These are phyloP conservation scores for Lipomyces anomalus DNA, from an alignment of 805 yeast genomes.

Conservation along the genomic window DNA sequence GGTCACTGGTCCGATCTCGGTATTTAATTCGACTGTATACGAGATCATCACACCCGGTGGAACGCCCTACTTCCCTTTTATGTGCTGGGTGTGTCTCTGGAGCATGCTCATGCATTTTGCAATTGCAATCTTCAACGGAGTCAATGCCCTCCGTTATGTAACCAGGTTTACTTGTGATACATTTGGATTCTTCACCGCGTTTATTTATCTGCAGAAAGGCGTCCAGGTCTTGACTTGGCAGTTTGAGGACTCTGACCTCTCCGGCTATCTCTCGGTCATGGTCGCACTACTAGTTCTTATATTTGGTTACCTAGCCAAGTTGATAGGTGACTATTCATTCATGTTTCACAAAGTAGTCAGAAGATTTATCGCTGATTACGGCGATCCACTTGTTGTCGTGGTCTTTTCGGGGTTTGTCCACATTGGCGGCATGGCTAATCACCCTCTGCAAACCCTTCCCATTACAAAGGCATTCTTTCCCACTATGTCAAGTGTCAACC, in stretches of 20 bases:
- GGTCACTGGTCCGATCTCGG: conserved; percentile 86
- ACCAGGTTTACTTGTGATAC: conserved; percentile 45
- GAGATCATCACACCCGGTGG: conserved; percentile 53
- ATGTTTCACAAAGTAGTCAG: conserved; percentile 57
- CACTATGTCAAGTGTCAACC: conserved; percentile 37
- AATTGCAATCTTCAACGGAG: conserved; percentile 64
- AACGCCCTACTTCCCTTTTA: conserved; percentile 69
- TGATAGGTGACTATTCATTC: conserved; percentile 58
- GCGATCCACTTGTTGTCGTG: conserved; percentile 74
- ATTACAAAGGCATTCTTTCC: conserved; percentile 71
- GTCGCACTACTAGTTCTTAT: conserved; percentile 70
- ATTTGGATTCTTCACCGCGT: conserved; percentile 85
- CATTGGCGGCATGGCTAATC: conserved; percentile 62
- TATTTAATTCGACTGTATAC: conserved; percentile 86
- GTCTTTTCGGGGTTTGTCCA: conserved; percentile 92
- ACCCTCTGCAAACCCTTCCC: conserved; percentile 59
- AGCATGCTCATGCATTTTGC: conserved; percentile 72
- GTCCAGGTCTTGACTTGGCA: conserved; percentile 73
- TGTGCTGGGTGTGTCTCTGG: conserved; percentile 97
- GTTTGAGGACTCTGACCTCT: conserved; percentile 42
- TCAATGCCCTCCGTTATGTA: conserved; percentile 38
- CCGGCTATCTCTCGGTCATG: conserved; percentile 59
- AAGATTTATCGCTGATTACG: conserved; percentile 75
- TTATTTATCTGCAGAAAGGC: conserved; percentile 86
- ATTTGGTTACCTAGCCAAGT: conserved; percentile 58